phyloP scores from a whole-genome alignment of 2,329 filamentous ascomycete genomes.

The Clarireedia homoeocarpa region DNA sequence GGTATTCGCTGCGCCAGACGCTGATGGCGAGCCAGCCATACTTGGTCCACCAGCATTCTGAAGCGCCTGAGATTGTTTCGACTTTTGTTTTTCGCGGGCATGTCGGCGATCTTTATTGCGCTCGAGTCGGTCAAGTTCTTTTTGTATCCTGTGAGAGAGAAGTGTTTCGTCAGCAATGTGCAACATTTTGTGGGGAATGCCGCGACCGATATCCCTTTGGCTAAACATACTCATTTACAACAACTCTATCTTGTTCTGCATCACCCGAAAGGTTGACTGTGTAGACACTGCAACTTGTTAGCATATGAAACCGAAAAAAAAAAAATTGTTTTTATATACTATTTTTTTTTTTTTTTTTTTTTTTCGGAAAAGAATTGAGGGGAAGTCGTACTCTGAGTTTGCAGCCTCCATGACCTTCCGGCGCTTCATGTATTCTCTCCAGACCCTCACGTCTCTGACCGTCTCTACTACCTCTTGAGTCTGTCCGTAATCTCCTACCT shows the following conservation, averaged over 20 bases:
- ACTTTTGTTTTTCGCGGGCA: constrained; percentile 85
- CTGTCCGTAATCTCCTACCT: constrained; percentile 53
- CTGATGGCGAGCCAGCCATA: constrained; percentile 35
- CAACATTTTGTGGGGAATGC: too few relatives aligned
- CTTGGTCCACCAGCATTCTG: constrained; percentile 19
- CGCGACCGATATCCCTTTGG: too few relatives aligned
- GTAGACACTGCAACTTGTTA: constrained; percentile 40
- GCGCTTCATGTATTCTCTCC: constrained; percentile 78
- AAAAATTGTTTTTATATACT: too few relatives aligned
- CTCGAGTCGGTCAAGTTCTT: constrained; percentile 75
- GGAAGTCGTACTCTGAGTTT: constrained; percentile 57
- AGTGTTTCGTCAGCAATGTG: not conserved
- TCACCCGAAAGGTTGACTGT: constrained; percentile 58
- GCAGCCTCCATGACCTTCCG: constrained; percentile 37
- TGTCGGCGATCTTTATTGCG: constrained; percentile 87
- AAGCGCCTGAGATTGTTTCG: constrained; percentile 30
- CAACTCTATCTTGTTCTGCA: constrained; percentile 54
- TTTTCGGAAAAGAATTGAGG: not conserved
- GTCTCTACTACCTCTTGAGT: constrained; percentile 49
- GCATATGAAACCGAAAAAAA: not conserved
- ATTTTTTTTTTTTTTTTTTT: too few relatives aligned
- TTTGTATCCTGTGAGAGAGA: constrained; percentile 45
- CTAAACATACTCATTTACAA: constrained; percentile 44
- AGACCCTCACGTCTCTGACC: constrained; percentile 76
- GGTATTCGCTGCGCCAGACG: constrained; percentile 33